Base-by-base conservation (phyloP, 2,329 filamentous ascomycete species). In the Tolypocladium inflatum region DNA sequence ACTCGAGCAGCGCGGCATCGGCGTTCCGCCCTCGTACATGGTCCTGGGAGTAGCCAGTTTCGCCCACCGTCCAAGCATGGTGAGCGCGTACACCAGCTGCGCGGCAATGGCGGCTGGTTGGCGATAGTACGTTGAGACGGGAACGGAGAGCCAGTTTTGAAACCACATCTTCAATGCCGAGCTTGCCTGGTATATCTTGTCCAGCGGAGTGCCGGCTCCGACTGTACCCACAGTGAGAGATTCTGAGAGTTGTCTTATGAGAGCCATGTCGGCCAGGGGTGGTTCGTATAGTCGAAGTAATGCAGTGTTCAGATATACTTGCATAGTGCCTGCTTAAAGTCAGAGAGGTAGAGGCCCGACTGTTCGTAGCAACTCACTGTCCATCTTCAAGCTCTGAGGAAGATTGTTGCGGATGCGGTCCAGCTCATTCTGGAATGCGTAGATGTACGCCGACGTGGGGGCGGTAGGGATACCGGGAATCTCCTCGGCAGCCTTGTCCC, bases 31-130 rank as follows among this genome's bases (percentile, higher is more conserved):
- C 11, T 61, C 62, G 17, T 64, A 67, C 45, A 72, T 59, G 0
- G 67, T 65, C 26, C 72, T 72, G 0, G 74, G 74, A 0, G 72
- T 73, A 0, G 76, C 70, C 0, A 80, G 69, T 50, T 78, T 79
- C 6, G 77, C 75, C 79, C 79, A 82, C 8, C 79, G 73, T 1
- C 77, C 74, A 0, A 82, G 70, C 73, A 80, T 79, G 5, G 73
- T 77, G 48, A 80, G 67, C n/a, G 74, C 76, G 56, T 81, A 79
- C 4, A 81, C 73, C 0, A 82, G 67, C 56, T 82, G 77, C 1
- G 74, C 67, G 39, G 72, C 77, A 0, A 74, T 64, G 0, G 75
- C 69, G 10, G 81, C 75, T 0, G 81, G 78, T 30, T 81, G 69
- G 37, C 73, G 70, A 58, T 76, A 75, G 57, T 78, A 80, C 4